Evolutionary conservation across 163 green algal genomes (phyloP), one percentile per base, ranked within the genome.

Genomic region (Chlorella variabilis): DNA sequence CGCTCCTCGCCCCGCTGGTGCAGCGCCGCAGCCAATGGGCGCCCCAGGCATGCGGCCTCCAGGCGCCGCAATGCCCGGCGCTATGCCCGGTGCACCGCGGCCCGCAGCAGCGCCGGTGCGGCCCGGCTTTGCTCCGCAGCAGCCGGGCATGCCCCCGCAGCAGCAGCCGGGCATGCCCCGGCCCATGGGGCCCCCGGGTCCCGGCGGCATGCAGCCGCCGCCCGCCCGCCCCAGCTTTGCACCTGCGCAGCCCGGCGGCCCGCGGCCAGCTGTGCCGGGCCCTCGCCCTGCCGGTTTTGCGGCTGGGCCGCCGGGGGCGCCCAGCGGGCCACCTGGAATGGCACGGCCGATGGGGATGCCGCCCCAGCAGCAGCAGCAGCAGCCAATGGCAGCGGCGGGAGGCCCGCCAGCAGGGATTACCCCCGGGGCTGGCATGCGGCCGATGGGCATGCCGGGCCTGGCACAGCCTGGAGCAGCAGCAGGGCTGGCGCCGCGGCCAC

Each of bases 321-420:
- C 75, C 21, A 3, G 56, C 20, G 61, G 41, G 2, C 61, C 75
- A 4, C 75, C 61, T 36, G 75, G 42, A 25, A 73, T 82, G 76
- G 25, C 65, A 0, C 76, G 76, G n/a, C 76, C 76, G 0, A 51
- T 82, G 63, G 65, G 48, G 0, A 25, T 68, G 48, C 59, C 75
- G 18, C 59, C 39, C 20, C 39, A 49, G 75, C 75, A 81, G 75
- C 63, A 42, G 27, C 63, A 71, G n/a, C 45, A 54, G 41, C 61
- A 71, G 63, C 75, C 75, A 73, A 62, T 62, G 75, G 75, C 75
- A 74, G 42, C 59, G 63, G 75, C 61, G 68, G 62, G 31, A 41
- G 45, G 13, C 27, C 29, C n/a, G 20, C 13, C 59, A 68, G 11
- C 27, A 33, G 27, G 13, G 27, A 34, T 18, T 51, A 21, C 63